Percentiles rank a stretch among this genome's conserved stretches.
Conservation (phyloP, 495 filamentous ascomycete species). For the Patellaria atrata region DNA sequence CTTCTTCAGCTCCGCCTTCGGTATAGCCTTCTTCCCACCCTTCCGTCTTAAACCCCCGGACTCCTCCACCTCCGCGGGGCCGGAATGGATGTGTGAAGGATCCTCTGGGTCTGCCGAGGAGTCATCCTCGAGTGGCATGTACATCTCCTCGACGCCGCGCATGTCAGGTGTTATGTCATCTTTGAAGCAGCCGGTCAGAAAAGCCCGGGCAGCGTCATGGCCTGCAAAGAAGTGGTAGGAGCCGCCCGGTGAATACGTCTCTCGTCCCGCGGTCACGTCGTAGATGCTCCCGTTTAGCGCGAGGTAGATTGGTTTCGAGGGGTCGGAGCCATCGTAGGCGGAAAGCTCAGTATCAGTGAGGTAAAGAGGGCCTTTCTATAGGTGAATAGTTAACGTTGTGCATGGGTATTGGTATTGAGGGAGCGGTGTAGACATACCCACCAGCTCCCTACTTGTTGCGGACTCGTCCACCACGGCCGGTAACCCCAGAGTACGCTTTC, state of each 20-base stretch:
- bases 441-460: no score
- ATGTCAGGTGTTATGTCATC: slow-evolving; percentile 72
- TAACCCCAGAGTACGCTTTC: slow-evolving; percentile 54
- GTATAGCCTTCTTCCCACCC: slow-evolving; percentile 19
- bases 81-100: no score
- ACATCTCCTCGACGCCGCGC: slow-evolving; percentile 80
- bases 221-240: slow-evolving; percentile 81
- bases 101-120: background rate
- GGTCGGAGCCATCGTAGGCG: slow-evolving; percentile 65
- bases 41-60: slow-evolving; percentile 30
- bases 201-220: slow-evolving; percentile 73
- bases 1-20: slow-evolving; percentile 38
- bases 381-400: no score
- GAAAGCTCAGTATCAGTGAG: slow-evolving; percentile 63
- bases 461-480: slow-evolving; percentile 52
- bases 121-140: slow-evolving; percentile 41
- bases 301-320: slow-evolving; percentile 67
- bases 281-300: slow-evolving; percentile 89
- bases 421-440: no score
- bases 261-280: slow-evolving; percentile 65
- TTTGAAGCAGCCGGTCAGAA: slow-evolving; percentile 92
- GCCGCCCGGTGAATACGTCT: slow-evolving; percentile 72
- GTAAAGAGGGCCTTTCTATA: slow-evolving; percentile 37
- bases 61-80: slow-evolving; percentile 21
- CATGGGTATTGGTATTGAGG: no score